Evolutionary conservation across 2,329 filamentous ascomycete species (phyloP).

Genomic region (Cladophialophora psammophila): DNA sequence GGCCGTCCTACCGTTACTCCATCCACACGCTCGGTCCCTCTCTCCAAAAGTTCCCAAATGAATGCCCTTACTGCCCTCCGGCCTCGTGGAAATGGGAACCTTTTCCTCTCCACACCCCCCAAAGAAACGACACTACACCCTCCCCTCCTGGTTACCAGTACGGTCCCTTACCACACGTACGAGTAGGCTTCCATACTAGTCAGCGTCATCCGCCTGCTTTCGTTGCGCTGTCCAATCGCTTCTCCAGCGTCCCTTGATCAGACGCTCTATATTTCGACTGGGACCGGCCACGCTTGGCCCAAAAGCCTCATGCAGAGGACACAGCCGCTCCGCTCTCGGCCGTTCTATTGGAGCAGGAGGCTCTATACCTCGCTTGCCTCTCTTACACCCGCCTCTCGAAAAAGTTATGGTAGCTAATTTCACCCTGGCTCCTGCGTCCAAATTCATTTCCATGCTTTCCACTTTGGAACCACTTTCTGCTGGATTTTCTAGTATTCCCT

Average conservation of each 20-base stretch:
- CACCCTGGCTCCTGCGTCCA: slow-evolving; percentile 38
- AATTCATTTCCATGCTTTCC: slow-evolving; percentile 24
- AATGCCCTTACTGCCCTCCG: not conserved
- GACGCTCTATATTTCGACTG: slow-evolving; percentile 33
- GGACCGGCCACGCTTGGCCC: slow-evolving; percentile 31
- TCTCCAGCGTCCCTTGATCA: slow-evolving; percentile 30
- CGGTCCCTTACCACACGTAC: not conserved
- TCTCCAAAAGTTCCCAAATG: slow-evolving; percentile 13
- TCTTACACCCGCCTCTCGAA: slow-evolving; percentile 24
- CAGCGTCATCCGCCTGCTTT: slow-evolving; percentile 18
- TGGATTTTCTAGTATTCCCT: slow-evolving; percentile 9
- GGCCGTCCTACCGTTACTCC: slow-evolving; percentile 23
- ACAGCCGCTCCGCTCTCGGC: slow-evolving; percentile 34
- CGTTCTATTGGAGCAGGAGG: slow-evolving; percentile 14
- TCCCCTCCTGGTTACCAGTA: slow-evolving; percentile 2
- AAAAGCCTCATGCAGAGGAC: slow-evolving; percentile 28
- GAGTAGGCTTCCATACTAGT: slow-evolving; percentile 17
- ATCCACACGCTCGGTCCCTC: slow-evolving; percentile 29
- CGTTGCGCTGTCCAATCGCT: slow-evolving; percentile 24
- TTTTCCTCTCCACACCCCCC: not conserved
- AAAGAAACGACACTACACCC: not conserved
- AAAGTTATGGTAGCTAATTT: slow-evolving; percentile 33
- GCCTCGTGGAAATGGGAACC: slow-evolving; percentile 25
- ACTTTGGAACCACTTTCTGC: slow-evolving; percentile 13
- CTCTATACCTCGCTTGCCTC: slow-evolving; percentile 29